Conservation (phyloP, 768 basidiomycete species). For the Mycena polygramma region DNA sequence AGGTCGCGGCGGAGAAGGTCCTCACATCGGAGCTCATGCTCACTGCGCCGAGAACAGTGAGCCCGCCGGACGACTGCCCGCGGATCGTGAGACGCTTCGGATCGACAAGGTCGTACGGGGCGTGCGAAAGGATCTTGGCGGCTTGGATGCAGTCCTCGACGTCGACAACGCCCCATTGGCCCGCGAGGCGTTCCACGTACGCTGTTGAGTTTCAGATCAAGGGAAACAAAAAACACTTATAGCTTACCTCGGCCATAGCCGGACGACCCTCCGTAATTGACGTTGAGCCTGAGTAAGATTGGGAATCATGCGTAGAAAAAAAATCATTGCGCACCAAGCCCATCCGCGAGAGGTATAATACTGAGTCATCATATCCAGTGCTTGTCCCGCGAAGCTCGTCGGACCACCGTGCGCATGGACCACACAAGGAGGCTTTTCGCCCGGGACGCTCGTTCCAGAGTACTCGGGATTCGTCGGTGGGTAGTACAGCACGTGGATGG, state of each 20-base stretch:
- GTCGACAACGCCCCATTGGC: conserved; percentile 72
- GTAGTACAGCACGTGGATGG: conserved; percentile 75
- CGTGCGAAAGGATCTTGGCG: conserved; percentile 52
- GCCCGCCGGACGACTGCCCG: conserved; percentile 82
- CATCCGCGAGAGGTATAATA: conserved; percentile 81
- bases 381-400: conserved; percentile 61
- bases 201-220: conserved; percentile 39
- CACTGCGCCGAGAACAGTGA: conserved; percentile 68
- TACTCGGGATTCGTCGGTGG: conserved; percentile 77
- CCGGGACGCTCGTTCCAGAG: conserved; percentile 56
- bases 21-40: conserved; percentile 56
- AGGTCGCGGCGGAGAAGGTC: conserved; percentile 74
- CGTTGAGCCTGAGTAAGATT: conserved; percentile 58
- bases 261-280: conserved; percentile 72
- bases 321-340: conserved; percentile 67
- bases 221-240: conserved; percentile 40
- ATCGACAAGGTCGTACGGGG: conserved; percentile 69
- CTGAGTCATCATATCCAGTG: conserved; percentile 65
- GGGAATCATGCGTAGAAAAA: neutral
- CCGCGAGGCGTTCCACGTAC: conserved; percentile 59
- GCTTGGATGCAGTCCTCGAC: conserved; percentile 64
- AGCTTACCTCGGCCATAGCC: conserved; percentile 63
- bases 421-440: conserved; percentile 77
- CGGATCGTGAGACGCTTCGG: conserved; percentile 73
- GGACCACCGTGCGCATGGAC: conserved; percentile 82